A percentile compares a stretch with the other conserved stretches of the same genome.
These are phyloP conservation scores for Sporothrix phasma DNA, from an alignment of 2,329 filamentous ascomycete genomes.

Conservation along the genomic window DNA sequence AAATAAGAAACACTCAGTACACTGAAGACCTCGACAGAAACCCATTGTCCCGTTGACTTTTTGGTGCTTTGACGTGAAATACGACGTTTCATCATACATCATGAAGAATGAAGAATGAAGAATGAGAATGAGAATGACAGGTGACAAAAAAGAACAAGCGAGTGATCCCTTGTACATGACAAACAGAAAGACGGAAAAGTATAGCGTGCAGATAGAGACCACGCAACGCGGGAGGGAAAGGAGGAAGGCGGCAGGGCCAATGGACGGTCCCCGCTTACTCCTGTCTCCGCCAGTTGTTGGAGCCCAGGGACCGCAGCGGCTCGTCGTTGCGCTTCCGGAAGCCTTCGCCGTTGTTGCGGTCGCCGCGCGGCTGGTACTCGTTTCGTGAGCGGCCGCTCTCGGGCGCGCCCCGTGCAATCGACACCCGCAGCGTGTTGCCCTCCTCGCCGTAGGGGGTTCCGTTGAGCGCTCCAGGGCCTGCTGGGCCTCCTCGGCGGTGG, in stretches of 20 bases:
- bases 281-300: conserved; percentile 11
- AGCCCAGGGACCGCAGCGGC: conserved; percentile 1
- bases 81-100: background rate
- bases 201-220: background rate
- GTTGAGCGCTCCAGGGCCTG: conserved; percentile 37
- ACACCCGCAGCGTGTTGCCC: conserved; percentile 9
- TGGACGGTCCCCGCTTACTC: background rate
- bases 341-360: background rate
- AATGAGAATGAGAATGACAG: background rate
- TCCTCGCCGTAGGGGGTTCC: conserved; percentile 20
- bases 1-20: background rate
- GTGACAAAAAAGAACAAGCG: background rate
- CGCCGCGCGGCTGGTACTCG: background rate
- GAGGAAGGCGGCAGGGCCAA: background rate
- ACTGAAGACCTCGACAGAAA: background rate
- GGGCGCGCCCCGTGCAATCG: background rate
- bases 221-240: background rate
- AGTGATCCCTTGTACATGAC: background rate
- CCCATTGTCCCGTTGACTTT: background rate
- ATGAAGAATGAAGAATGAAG: too few species aligned
- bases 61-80: background rate
- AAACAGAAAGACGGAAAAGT: background rate
- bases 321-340: background rate
- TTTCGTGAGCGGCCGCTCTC: background rate
- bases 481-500: conserved; percentile 40